A percentile compares a stretch with the other conserved stretches of the same genome.
Evolutionary conservation across 2,329 filamentous ascomycete genomes (phyloP).

Genomic region (Sporothrix dimorphospora): DNA sequence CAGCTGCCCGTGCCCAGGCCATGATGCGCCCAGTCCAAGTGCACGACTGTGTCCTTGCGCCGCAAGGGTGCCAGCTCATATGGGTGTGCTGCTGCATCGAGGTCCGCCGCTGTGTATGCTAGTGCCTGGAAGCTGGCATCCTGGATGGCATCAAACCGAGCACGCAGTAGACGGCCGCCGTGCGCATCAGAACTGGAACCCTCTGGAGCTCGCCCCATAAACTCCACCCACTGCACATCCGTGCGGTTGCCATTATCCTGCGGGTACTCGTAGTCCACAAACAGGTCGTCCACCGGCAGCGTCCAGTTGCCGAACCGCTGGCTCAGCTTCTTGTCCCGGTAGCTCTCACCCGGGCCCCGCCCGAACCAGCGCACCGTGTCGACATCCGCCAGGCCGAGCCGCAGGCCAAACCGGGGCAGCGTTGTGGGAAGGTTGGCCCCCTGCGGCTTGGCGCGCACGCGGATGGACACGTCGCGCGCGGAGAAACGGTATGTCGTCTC

Average conservation of each 20-base stretch:
- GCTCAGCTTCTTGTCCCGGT: constrained; percentile 66
- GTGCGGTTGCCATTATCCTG: constrained; percentile 69
- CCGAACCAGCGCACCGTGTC: constrained; percentile 64
- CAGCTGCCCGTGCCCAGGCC: constrained; percentile 66
- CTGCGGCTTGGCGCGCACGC: constrained; percentile 51
- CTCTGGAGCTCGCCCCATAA: constrained; percentile 37
- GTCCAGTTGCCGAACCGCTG: constrained; percentile 61
- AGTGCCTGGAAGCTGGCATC: constrained; percentile 56
- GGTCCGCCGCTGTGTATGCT: constrained; percentile 58
- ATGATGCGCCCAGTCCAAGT: constrained; percentile 65
- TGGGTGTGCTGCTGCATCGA: constrained; percentile 60
- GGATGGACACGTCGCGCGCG: constrained; percentile 52
- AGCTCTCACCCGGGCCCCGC: constrained; percentile 67
- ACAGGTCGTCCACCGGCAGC: constrained; percentile 53
- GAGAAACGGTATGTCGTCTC: constrained; percentile 60
- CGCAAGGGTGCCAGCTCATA: constrained; percentile 57
- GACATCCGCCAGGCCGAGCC: constrained; percentile 47
- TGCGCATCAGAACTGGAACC: background rate
- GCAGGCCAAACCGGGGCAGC: constrained; percentile 66
- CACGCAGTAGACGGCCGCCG: constrained; percentile 44
- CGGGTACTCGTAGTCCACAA: constrained; percentile 66
- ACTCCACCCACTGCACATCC: constrained; percentile 63
- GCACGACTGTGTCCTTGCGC: constrained; percentile 56
- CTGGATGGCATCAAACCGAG: constrained; percentile 46
- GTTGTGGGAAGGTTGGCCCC: constrained; percentile 57